These are phyloP conservation scores for Guadua angustifolia DNA, from an alignment of 176 grass and related monocot genomes.

Conservation along the genomic window DNA sequence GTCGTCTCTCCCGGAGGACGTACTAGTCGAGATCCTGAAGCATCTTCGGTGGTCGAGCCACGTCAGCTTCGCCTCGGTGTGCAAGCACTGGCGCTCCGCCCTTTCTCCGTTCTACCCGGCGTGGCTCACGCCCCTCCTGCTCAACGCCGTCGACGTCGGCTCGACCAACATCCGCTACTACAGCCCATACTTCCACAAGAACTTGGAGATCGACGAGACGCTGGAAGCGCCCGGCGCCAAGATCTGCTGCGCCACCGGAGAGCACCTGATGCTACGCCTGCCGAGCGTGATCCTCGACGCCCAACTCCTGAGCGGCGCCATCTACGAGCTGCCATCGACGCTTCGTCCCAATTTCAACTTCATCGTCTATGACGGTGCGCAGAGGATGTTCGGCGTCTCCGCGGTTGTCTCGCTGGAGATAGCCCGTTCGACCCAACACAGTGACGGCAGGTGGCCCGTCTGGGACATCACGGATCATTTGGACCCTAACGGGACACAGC, in stretches of 20 bases:
- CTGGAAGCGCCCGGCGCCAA: neutral
- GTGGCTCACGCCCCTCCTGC: too few relatives aligned
- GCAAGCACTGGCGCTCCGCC: slow-evolving; percentile 21
- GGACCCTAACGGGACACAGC: neutral
- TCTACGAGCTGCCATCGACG: neutral
- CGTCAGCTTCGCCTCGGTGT: slow-evolving; percentile 4
- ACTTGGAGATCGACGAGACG: slow-evolving; percentile 23
- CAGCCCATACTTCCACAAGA: slow-evolving; percentile 39
- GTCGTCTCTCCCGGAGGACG: slow-evolving; percentile 19
- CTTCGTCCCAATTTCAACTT: neutral
- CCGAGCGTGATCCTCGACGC: rapidly evolving
- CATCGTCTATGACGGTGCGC: neutral
- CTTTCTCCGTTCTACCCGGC: slow-evolving; percentile 34
- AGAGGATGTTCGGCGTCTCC: neutral
- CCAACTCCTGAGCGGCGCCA: neutral
- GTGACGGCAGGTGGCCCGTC: neutral
- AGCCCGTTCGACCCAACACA: neutral
- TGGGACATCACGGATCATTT: neutral
- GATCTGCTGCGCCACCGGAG: slow-evolving; percentile 31
- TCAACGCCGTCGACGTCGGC: too few relatives aligned
- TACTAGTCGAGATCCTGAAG: neutral
- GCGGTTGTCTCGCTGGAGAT: neutral
- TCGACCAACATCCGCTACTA: slow-evolving; percentile 38
- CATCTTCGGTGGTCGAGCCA: slow-evolving; percentile 34
- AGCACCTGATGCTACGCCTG: neutral